Percentiles rank a stretch among this genome's conserved stretches.
phyloP scores from a whole-genome alignment of 352 stramenopile genomes.

The Phytopythium kandeliae region DNA sequence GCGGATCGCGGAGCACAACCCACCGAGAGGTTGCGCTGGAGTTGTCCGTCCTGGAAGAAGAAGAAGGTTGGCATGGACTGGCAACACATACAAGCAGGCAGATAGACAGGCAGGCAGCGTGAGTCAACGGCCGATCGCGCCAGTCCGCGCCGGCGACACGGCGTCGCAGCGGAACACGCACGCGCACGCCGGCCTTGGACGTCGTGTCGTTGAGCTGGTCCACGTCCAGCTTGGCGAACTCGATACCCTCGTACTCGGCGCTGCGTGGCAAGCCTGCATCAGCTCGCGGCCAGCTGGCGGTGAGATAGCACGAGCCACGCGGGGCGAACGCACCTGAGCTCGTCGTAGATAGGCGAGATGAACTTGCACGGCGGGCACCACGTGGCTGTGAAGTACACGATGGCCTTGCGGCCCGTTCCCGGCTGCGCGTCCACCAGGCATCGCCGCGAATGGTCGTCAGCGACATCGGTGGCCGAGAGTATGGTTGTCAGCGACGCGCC shows the following conservation, averaged over 20 bases:
- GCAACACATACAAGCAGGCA: not conserved
- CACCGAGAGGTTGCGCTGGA: constrained; percentile 77
- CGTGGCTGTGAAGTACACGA: constrained; percentile 89
- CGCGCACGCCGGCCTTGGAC: constrained; percentile 70
- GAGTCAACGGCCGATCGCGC: no score
- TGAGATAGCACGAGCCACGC: not conserved
- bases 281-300: not conserved
- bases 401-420: constrained; percentile 55
- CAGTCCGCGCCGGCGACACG: no score
- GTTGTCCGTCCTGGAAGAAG: constrained; percentile 74
- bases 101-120: no score
- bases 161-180: constrained; percentile 33
- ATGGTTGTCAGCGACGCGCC: no score
- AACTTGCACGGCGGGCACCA: constrained; percentile 92
- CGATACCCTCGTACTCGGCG: constrained; percentile 51
- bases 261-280: constrained; percentile 11
- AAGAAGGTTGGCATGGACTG: constrained; percentile 89
- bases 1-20: constrained; percentile 6
- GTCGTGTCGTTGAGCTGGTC: constrained; percentile 80
- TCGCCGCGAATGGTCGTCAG: no score
- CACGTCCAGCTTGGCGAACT: constrained; percentile 85
- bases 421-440: constrained; percentile 17
- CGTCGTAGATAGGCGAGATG: constrained; percentile 84
- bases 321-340: constrained; percentile 82
- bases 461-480: no score